Evolutionary conservation across 2,329 filamentous ascomycete genomes (phyloP), one percentile per base, ranked within the genome.

Genomic region (Lachnellula hyalina): DNA sequence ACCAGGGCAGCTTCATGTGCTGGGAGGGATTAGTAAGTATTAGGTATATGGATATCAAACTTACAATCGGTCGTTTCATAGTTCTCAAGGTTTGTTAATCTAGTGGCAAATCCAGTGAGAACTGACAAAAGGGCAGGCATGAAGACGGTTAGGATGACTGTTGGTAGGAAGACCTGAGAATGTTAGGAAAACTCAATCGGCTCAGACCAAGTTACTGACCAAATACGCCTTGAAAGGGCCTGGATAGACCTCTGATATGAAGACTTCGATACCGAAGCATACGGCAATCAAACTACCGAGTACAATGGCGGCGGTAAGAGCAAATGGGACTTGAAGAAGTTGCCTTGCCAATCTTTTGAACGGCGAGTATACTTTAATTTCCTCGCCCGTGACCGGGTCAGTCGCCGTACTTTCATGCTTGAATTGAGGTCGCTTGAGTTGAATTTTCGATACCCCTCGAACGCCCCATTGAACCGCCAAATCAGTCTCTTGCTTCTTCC

Each of bases 231-330:
- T 96, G 60, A 96, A 84, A 0, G 91, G 90, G 0, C 94, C 94
- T 56, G 85, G 82, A 71, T 99, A 97, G 15, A 97, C 85, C 71
- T 99, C 91, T 0, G 89, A 92, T 62, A 99, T 90, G 73, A 97
- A 96, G 34, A 97, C 90, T 69, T 99, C 94, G 58, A 96, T 89
- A 7, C 86, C 89, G 70, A 97, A 97, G 67, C 90, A 94, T 14
- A 83, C 83, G 12, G 89, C 84, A 61, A 97, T 96, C 63, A 97
- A 76, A 17, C 84, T 84, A 1, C 93, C 93, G 6, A 97, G 79
- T 0, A 87, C 81, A 23, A 84, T 55, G 7, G 86, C 75, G 34
- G 90, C 92, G 11, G 83, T 77, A 5, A 95, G 70, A 0, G 90
- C 89, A 72, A 99, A 96, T 0, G 86, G 86, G 2, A 89, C 71